A percentile compares a stretch with the other conserved stretches of the same genome.
These are phyloP conservation scores for Botrytis paeoniae DNA, from an alignment of 2,329 filamentous ascomycete species.

Conservation along the genomic window DNA sequence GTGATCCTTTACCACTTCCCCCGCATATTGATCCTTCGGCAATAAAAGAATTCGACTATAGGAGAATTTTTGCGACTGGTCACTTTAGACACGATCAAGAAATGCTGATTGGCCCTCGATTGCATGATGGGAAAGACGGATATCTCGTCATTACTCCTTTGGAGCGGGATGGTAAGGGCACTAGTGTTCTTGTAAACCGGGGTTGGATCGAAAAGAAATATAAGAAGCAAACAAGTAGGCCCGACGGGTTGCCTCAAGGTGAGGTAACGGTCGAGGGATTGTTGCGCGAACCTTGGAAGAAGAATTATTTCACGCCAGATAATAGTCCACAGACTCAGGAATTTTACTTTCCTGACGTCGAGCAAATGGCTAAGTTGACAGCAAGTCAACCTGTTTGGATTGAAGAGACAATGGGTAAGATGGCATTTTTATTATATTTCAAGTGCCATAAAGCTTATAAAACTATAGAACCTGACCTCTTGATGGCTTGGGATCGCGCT, in stretches of 20 bases:
- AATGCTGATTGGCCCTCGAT: conserved; percentile 90
- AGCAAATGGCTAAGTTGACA: conserved; percentile 80
- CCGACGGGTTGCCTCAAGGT: conserved; percentile 63
- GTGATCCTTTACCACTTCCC: conserved; percentile 80
- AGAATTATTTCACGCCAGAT: conserved; percentile 94
- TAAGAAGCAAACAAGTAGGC: conserved; percentile 59
- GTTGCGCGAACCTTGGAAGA: conserved; percentile 87
- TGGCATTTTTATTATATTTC: conserved; percentile 26
- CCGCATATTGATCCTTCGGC: conserved; percentile 77
- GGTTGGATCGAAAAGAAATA: conserved; percentile 87
- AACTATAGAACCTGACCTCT: conserved; percentile 67
- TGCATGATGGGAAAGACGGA: conserved; percentile 85
- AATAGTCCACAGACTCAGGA: conserved; percentile 80
- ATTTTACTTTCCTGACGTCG: conserved; percentile 94
- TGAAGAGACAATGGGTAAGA: conserved; percentile 86
- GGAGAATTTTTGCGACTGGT: conserved; percentile 74
- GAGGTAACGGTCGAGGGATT: conserved; percentile 80
- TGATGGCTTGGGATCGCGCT: conserved; percentile 72
- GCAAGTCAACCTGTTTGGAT: conserved; percentile 91
- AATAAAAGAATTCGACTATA: conserved; percentile 86
- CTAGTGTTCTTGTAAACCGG: conserved; percentile 80
- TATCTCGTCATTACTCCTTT: conserved; percentile 90
- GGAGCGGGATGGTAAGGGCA: conserved; percentile 61
- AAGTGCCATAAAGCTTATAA: not conserved
- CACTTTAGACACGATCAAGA: conserved; percentile 81